Conservation (phyloP, 495 filamentous ascomycete species). For the Aspergillus kassunensis region DNA sequence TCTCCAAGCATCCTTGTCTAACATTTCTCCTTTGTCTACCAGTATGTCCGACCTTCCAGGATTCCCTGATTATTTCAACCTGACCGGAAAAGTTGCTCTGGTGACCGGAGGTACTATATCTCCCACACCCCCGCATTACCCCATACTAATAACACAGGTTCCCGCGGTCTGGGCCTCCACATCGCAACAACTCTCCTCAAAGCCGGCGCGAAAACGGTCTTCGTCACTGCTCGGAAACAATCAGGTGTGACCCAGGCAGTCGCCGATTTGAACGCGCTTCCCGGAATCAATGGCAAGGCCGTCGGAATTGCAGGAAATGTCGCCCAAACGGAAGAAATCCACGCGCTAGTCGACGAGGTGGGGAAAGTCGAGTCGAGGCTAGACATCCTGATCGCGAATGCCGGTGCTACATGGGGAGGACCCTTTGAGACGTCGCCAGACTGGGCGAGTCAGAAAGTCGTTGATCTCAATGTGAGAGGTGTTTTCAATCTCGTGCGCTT, state of each 20-base stretch:
- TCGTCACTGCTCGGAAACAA: constrained; percentile 88
- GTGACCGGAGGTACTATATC: constrained; percentile 65
- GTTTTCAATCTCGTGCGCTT: constrained; percentile 77
- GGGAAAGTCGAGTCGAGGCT: constrained; percentile 63
- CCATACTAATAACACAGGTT: constrained; percentile 23
- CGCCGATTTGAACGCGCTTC: constrained; percentile 69
- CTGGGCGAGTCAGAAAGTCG: constrained; percentile 76
- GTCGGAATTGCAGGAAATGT: constrained; percentile 75
- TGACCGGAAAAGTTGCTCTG: constrained; percentile 85
- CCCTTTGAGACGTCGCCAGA: constrained; percentile 81
- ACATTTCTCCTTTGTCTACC: background rate
- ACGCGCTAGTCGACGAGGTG: constrained; percentile 64
- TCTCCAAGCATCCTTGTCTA: no score
- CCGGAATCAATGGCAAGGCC: constrained; percentile 62
- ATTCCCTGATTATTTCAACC: constrained; percentile 75
- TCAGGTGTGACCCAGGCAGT: constrained; percentile 70
- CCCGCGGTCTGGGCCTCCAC: constrained; percentile 74
- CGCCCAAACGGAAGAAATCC: constrained; percentile 63
- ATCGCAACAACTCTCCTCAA: constrained; percentile 80
- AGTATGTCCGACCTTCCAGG: constrained; percentile 29
- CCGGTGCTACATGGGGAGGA: constrained; percentile 91
- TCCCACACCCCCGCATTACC: background rate
- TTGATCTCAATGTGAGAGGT: constrained; percentile 88
- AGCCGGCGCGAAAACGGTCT: constrained; percentile 78
- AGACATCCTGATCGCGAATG: constrained; percentile 80